A percentile compares a stretch with the other conserved stretches of the same genome.
These are phyloP conservation scores for Aureobasidium mangrovei DNA, from an alignment of 2,329 filamentous ascomycete genomes.

Conservation along the genomic window DNA sequence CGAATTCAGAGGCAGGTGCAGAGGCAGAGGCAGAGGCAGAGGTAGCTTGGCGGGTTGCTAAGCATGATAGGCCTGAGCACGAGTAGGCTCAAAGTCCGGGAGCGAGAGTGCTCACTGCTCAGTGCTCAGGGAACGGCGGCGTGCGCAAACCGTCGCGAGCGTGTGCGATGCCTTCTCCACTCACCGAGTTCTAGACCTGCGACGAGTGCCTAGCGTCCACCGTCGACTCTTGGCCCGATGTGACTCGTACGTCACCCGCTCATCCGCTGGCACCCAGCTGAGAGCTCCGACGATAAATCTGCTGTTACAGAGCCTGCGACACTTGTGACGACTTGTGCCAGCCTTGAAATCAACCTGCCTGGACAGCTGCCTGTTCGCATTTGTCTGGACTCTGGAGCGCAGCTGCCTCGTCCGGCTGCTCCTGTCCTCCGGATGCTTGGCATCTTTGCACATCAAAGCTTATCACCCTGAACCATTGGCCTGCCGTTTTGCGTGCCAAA, in stretches of 20 bases:
- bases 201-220: constrained; percentile 6
- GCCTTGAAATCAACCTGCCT: too few species aligned
- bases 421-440: not conserved
- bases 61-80: not conserved
- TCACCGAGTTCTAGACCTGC: constrained; percentile 1
- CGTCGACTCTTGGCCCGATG: not conserved
- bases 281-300: too few species aligned
- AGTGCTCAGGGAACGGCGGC: constrained; percentile 3
- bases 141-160: constrained; percentile 12
- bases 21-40: not conserved
- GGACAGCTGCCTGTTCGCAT: too few species aligned
- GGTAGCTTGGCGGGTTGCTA: not conserved
- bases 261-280: too few species aligned
- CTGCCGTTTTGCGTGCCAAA: constrained; percentile 11
- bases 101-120: not conserved
- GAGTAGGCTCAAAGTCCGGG: not conserved
- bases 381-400: not conserved
- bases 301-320: too few species aligned
- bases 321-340: too few species aligned
- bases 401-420: not conserved
- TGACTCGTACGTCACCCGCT: too few species aligned
- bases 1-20: not conserved
- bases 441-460: constrained; percentile 7
- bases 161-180: constrained; percentile 12
- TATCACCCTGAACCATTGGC: constrained; percentile 1